Base-by-base conservation (phyloP, 305 asterid genomes). In the Lippia alba region DNA sequence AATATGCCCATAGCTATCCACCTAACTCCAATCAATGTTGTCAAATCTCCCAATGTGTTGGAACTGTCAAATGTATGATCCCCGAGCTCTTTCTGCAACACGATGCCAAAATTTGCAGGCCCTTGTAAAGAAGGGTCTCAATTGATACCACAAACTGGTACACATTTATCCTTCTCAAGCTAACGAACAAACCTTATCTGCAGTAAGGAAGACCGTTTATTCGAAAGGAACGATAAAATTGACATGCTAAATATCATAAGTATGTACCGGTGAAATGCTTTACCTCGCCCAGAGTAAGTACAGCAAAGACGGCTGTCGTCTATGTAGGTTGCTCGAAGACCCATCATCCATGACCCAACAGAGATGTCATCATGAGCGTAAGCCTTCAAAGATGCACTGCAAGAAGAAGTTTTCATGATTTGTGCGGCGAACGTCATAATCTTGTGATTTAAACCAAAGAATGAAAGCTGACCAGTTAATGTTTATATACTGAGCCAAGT, bases 271-370 rank as follows among this genome's bases (percentile, higher is more conserved):
- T 44, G 49, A 44, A 4, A 44, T 44, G 45, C 4, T 24, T 80
- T 74, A 89, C 94, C 96, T 84, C 85, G 91, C 56, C 81, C 72
- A 0, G 89, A 61, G 76, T 78, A 65, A 75, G 76, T 68, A 74
- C 96, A 89, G 75, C 96, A 89, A 59, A 89, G 71, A 58, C 82
- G 90, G 74, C 82, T 84, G 70, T 89, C 96, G 64, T 89, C 96
- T 70, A 78, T 85, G 74, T 89, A 87, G 54, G 89, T 87, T 70
- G 94, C 85, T 78, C 86, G 82, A 66, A 89, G 74, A 67, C 96
- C 96, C 81, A 89, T 85, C 92, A 89, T 89, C 96, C 96, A 89
- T 16, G 96, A 87, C 6, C 96, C 96, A 39, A 89, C 78, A 24
- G 96, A 85, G 79, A 61, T 77, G 76, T 89, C 96, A 58, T 89